phyloP scores from a whole-genome alignment of 2,329 filamentous ascomycete species.

The Teratosphaeria destructans region DNA sequence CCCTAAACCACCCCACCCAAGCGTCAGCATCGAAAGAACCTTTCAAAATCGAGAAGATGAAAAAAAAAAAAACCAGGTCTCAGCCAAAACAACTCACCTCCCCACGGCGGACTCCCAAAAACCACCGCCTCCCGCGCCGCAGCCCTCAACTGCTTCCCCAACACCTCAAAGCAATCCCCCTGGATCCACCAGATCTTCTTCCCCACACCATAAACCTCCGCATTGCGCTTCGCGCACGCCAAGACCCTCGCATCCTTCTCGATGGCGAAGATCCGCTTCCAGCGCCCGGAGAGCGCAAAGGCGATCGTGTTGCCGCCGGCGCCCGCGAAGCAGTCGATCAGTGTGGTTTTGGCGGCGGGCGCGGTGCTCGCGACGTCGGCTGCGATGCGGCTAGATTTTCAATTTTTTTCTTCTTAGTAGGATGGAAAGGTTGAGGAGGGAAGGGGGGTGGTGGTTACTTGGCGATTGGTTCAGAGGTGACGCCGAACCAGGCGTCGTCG shows the following conservation, averaged over 20 bases:
- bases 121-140: slow-evolving; percentile 45
- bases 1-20: slow-evolving; percentile 30
- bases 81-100: slow-evolving; percentile 40
- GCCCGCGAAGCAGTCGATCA: slow-evolving; percentile 85
- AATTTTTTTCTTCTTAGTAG: not conserved
- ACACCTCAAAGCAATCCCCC: slow-evolving; percentile 72
- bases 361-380: slow-evolving; percentile 52
- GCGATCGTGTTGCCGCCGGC: slow-evolving; percentile 91
- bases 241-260: slow-evolving; percentile 74
- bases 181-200: slow-evolving; percentile 75
- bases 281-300: slow-evolving; percentile 72
- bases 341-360: slow-evolving; percentile 46
- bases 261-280: slow-evolving; percentile 76
- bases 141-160: slow-evolving; percentile 44
- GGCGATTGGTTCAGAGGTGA: slow-evolving; percentile 87
- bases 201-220: slow-evolving; percentile 68
- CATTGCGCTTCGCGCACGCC: slow-evolving; percentile 87
- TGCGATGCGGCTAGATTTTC: slow-evolving; percentile 49
- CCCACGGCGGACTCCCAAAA: slow-evolving; percentile 67
- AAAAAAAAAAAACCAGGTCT: not conserved
- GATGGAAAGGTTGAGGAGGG: not conserved
- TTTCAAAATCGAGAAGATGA: too few relatives aligned
- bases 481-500: slow-evolving; percentile 90
- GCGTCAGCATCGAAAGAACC: not conserved
- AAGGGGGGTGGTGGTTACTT: slow-evolving; percentile 42